Conservation (phyloP, 345 rosid genomes). For the Clausena lansium region DNA sequence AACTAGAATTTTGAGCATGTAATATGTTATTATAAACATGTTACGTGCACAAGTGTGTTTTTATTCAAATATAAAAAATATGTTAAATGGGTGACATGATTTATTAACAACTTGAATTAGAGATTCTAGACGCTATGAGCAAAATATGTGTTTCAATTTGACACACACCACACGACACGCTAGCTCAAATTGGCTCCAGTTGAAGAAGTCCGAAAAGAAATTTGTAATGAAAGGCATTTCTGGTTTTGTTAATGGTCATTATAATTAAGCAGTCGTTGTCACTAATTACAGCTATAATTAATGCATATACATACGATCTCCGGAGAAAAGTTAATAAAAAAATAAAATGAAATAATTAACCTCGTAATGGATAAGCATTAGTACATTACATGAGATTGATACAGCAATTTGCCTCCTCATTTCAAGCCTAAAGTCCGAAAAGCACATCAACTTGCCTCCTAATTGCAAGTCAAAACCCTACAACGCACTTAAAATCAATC, state of each 20-base stretch:
- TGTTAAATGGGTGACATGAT: neutral
- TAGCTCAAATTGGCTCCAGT: too few relatives aligned
- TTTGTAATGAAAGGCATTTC: neutral
- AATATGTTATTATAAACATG: too few relatives aligned
- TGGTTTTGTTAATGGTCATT: neutral
- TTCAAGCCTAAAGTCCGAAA: neutral
- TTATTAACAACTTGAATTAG: neutral
- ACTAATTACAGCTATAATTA: neutral
- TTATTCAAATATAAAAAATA: too few relatives aligned
- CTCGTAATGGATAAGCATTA: constrained; percentile 1
- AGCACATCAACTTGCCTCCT: neutral
- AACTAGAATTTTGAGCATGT: neutral
- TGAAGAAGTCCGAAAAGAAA: neutral
- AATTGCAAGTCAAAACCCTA: neutral
- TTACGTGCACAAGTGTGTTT: neutral
- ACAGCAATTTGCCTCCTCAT: neutral
- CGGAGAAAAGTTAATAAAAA: neutral
- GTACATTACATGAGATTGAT: neutral
- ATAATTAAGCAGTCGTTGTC: neutral
- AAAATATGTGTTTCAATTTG: too few relatives aligned
- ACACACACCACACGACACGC: too few relatives aligned
- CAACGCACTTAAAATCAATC: neutral
- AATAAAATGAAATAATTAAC: neutral
- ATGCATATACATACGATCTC: too few relatives aligned
- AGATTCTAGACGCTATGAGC: neutral